A percentile compares a stretch with the other conserved stretches of the same genome.
These are phyloP conservation scores for Macrolepiota dolichaula DNA, from an alignment of 768 basidiomycete species.

Conservation along the genomic window DNA sequence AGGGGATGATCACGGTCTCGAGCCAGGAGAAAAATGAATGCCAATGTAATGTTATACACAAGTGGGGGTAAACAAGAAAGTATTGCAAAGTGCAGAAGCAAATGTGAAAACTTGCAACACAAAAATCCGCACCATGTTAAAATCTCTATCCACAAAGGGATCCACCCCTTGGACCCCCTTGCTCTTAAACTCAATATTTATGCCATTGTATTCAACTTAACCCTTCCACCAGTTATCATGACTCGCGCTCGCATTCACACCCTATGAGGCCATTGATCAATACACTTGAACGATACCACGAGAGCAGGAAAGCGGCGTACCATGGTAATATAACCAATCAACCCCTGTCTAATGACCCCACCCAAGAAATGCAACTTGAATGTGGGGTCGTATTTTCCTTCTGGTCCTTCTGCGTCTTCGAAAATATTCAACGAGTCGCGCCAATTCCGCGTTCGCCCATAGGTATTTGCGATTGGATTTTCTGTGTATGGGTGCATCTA, in stretches of 20 bases:
- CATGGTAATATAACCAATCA: constrained; percentile 57
- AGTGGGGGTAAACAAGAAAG: too few species aligned
- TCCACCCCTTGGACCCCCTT: background rate
- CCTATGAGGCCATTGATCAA: constrained; percentile 20
- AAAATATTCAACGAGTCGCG: constrained; percentile 54
- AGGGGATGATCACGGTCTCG: too few species aligned
- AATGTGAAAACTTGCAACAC: too few species aligned
- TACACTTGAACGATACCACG: background rate
- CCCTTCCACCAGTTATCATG: constrained; percentile 35
- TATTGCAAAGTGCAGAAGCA: too few species aligned
- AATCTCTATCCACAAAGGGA: background rate
- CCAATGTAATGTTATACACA: too few species aligned
- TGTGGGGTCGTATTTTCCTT: constrained; percentile 49
- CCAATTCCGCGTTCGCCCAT: constrained; percentile 50
- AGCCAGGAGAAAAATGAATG: too few species aligned
- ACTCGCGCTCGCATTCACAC: constrained; percentile 36
- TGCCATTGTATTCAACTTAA: constrained; percentile 21
- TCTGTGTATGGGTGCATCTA: constrained; percentile 50
- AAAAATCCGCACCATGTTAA: too few species aligned
- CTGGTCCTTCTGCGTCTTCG: constrained; percentile 44
- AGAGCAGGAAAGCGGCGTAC: constrained; percentile 21
- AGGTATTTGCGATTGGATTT: constrained; percentile 44
- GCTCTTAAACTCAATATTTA: background rate
- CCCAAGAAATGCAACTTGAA: constrained; percentile 50
- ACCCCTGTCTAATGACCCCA: constrained; percentile 46